Conservation (phyloP, 2,329 filamentous ascomycete species). For the Ceratocystis diversiconidia region DNA sequence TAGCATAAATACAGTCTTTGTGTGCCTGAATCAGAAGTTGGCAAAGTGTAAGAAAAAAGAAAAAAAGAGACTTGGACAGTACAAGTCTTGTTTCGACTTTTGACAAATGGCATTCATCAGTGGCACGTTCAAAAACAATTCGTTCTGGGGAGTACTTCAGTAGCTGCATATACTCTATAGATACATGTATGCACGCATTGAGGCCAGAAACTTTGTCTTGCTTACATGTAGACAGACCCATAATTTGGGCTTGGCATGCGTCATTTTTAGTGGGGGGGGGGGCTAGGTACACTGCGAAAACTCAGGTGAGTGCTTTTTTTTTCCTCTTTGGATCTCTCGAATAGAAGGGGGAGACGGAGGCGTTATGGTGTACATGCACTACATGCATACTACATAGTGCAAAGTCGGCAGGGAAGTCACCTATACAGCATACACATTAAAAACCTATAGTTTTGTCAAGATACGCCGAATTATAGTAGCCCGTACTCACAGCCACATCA, state of each 20-base stretch:
- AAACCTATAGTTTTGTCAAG: too few species aligned
- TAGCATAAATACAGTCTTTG: not conserved
- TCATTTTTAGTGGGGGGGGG: not conserved
- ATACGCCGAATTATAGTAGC: not conserved
- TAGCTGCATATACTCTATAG: not conserved
- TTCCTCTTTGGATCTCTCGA: not conserved
- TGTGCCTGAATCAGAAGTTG: not conserved
- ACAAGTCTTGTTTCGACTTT: not conserved
- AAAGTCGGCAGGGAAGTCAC: too few species aligned
- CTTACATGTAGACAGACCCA: not conserved
- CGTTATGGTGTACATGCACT: too few species aligned
- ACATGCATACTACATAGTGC: too few species aligned
- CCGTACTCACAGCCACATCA: not conserved
- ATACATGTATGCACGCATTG: not conserved
- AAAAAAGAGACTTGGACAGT: not conserved
- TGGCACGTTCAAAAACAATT: not conserved
- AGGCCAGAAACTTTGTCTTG: not conserved
- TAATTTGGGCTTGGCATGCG: not conserved
- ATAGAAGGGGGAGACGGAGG: too few species aligned
- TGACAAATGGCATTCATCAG: too few species aligned
- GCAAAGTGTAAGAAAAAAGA: not conserved
- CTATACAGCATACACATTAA: too few species aligned
- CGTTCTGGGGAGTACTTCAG: not conserved
- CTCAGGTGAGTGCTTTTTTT: not conserved
- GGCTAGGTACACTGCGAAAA: not conserved